Evolutionary conservation across 2,329 filamentous ascomycete genomes (phyloP).

Genomic region (Talaromyces atroroseus): DNA sequence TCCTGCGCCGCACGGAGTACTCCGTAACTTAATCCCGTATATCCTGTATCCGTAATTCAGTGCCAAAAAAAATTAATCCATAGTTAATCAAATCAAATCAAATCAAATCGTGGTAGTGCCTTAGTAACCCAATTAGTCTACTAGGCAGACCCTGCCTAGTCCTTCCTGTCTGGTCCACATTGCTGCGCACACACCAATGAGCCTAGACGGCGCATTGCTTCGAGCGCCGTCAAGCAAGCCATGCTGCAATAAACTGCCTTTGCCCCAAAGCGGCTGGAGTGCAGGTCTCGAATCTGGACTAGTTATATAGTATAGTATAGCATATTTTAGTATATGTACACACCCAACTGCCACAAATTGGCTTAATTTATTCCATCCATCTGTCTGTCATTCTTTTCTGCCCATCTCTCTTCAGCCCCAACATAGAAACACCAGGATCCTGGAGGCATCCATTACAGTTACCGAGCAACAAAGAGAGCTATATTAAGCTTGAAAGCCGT

Average conservation of each 20-base stretch:
- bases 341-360: not conserved
- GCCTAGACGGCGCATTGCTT: not conserved
- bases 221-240: not conserved
- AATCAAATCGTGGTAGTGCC: no score
- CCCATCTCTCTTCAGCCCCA: not conserved
- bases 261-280: conserved; percentile 5
- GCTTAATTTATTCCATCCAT: not conserved
- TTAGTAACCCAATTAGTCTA: not conserved
- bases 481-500: conserved; percentile 10
- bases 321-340: not conserved
- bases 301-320: not conserved
- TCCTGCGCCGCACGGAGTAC: conserved; percentile 5
- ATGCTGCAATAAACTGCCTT: not conserved
- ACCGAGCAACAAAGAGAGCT: conserved; percentile 1
- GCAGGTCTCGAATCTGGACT: not conserved
- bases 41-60: not conserved
- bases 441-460: not conserved
- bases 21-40: not conserved
- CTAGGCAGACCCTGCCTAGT: not conserved
- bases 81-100: not conserved
- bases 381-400: no score
- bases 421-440: not conserved
- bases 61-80: not conserved
- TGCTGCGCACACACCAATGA: not conserved
- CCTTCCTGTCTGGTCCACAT: not conserved